Base-by-base conservation (phyloP, 2,329 filamentous ascomycete genomes). In the Cytospora mali region DNA sequence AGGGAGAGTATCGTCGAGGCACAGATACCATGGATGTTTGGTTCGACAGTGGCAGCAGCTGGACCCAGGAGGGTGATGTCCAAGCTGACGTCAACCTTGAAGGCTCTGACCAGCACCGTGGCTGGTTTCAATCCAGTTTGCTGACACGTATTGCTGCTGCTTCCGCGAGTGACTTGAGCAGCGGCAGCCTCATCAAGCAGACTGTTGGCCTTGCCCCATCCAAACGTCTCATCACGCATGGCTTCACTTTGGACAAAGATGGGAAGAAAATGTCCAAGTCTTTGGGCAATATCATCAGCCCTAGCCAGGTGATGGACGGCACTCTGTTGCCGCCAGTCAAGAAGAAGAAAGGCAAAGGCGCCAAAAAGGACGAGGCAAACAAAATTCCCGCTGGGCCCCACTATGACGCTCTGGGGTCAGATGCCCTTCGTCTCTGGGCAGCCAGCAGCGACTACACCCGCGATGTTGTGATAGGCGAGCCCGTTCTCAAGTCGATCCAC, bases 241-340 rank as follows among this genome's bases (percentile, higher is more conserved):
- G 95, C 1, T 99, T 99, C 73, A 93, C 92, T 0, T 84, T 99
- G 2, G 95, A 99, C 70, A 84, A 89, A 55, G 80, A 90, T 39
- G 93, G 93, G n/a, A 92, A 91, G 73, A 99, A 99, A 75, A 99
- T 99, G 95, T 97, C 93, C 73, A 99, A 99, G 75, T 97, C 93
- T 0, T 79, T 97, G 1, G 95, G 95, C 18, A 99, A 99, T 71
- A 88, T 91, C 29, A 87, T 98, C 61, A 83, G 86, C 0, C 93
- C 94, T 0, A 80, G 85, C 7, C 82, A 97, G 66, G 93, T 99
- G 68, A 95, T 97, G 80, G 86, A 92, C 58, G 94, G 94, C 7
- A 87, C 88, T 4, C 80, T 97, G 13, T 77, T 96, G 16, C 90
- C 90, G 6, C 87, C 88, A 0, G 72, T 88, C 42, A 91, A 90